A percentile compares a stretch with the other conserved stretches of the same genome.
phyloP scores from a whole-genome alignment of 352 stramenopile genomes.

The Saprolegnia diclina region DNA sequence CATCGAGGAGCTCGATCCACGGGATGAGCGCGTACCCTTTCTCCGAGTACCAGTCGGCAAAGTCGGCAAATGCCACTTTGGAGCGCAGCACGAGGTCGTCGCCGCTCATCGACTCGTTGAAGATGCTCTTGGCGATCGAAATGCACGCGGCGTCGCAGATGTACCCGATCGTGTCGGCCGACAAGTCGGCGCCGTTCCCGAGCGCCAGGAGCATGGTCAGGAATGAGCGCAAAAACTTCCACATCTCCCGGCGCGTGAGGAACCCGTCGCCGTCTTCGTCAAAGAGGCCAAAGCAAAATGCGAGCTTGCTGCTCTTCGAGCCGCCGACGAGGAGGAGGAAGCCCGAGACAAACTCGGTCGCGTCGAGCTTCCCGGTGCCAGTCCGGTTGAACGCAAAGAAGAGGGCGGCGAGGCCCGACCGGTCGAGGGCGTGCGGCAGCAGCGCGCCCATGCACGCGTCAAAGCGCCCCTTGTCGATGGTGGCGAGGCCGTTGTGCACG shows the following conservation, averaged over 20 bases:
- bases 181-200: slow-evolving; percentile 83
- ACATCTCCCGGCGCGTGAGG: slow-evolving; percentile 89
- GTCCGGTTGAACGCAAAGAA: slow-evolving; percentile 86
- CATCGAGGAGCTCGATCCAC: slow-evolving; percentile 80
- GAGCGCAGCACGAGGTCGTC: slow-evolving; percentile 15
- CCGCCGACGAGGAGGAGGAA: slow-evolving; percentile 91
- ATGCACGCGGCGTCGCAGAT: slow-evolving; percentile 76
- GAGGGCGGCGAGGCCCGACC: slow-evolving; percentile 42
- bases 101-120: slow-evolving; percentile 42
- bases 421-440: slow-evolving; percentile 31
- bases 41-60: slow-evolving; percentile 80
- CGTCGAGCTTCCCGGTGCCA: slow-evolving; percentile 76
- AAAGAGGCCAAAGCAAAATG: slow-evolving; percentile 87
- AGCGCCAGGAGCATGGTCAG: slow-evolving; percentile 92
- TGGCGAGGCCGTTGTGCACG: slow-evolving; percentile 35
- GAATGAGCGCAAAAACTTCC: slow-evolving; percentile 91
- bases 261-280: slow-evolving; percentile 85
- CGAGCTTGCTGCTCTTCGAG: slow-evolving; percentile 95
- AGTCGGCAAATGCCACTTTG: slow-evolving; percentile 80
- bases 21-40: slow-evolving; percentile 77
- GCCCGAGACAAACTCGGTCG: slow-evolving; percentile 89
- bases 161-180: slow-evolving; percentile 70
- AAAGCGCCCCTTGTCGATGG: slow-evolving; percentile 78
- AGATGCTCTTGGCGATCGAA: slow-evolving; percentile 75
- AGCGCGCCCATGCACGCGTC: slow-evolving; percentile 62